Conservation (phyloP, 2,329 filamentous ascomycete species). For the Pezizomycotina sp. region DNA sequence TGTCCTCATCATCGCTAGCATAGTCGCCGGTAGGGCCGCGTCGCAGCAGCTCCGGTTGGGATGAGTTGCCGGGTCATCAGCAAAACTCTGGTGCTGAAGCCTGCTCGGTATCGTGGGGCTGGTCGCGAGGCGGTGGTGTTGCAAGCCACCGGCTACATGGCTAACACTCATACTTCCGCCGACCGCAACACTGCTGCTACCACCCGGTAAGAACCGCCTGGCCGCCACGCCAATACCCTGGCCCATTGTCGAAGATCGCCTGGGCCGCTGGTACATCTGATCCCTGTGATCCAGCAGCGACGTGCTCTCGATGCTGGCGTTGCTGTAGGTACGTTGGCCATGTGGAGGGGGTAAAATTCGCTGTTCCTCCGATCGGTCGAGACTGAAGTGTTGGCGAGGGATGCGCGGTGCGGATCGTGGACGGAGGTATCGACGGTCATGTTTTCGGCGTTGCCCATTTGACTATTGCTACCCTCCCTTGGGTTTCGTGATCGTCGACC, state of each 20-base stretch:
- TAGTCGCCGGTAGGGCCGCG: conserved; percentile 16
- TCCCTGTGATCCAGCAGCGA: conserved; percentile 60
- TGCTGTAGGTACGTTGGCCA: conserved; percentile 45
- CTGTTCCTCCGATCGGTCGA: conserved; percentile 7
- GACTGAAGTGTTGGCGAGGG: too few relatives aligned
- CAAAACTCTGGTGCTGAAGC: conserved; percentile 13
- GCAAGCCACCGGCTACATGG: background rate
- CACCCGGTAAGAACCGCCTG: background rate
- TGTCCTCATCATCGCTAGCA: conserved; percentile 10
- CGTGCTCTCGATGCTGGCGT: conserved; percentile 77
- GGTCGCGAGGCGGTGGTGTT: conserved; percentile 7
- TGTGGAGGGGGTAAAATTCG: conserved; percentile 13
- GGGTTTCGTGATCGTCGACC: too few relatives aligned
- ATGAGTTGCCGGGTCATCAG: conserved; percentile 5
- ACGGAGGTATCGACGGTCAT: too few relatives aligned
- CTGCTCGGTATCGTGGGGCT: conserved; percentile 8
- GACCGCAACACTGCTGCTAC: background rate
- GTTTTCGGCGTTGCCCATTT: too few relatives aligned
- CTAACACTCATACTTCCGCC: background rate
- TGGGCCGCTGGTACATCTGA: conserved; percentile 41
- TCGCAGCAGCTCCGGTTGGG: conserved; percentile 14
- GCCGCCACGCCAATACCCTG: conserved; percentile 5
- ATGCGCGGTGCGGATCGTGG: too few relatives aligned
- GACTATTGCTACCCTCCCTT: too few relatives aligned
- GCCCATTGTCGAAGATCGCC: conserved; percentile 39